Base-by-base conservation (phyloP, 2,329 filamentous ascomycete genomes). In the Paecilomyces formosus region DNA sequence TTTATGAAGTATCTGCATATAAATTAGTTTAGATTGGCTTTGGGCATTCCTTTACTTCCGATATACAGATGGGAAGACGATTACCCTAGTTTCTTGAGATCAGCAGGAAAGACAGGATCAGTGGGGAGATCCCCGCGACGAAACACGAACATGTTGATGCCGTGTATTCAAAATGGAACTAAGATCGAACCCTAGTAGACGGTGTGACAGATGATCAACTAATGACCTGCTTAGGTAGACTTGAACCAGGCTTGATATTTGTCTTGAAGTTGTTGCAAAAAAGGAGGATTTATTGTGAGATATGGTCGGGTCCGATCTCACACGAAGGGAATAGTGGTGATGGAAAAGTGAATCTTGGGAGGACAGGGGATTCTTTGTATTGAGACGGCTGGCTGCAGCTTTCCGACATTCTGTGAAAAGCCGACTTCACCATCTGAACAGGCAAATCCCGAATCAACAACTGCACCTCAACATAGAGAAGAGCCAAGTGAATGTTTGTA, bases 1-100 rank as follows among this genome's bases (percentile, higher is more conserved):
- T 90, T 92, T 74, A 96, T 74, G 70, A 90, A 92, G 74, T 92
- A 95, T 51, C 90, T 92, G 60, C 57, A 33, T 24, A 21, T n/a
- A 9, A 15, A 30, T 18, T 2, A 45, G 26, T 33, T 30, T 53
- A 26, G 2, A 11, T 55, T 7, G 49, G 52, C 31, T 22, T n/a
- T 11, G 15, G 22, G 35, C n/a, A 22, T n/a, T 45, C 39, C 5
- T 22, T n/a, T 3, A 12, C 1, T n/a, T 13, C 1, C n/a, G 18
- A 11, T 15, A 18, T 50, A 18, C 28, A 50, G 55, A 6, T 57
- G 31, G 3, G 49, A 18, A 52, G 80, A 66, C 18, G 39, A n/a
- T 45, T 77, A 93, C 88, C 91, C 92, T 3, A 97, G 84, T 56
- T 83, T 77, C 59, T 84, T 76, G 28, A 97, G 78, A 65, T 89